Conservation (phyloP, 2,329 filamentous ascomycete genomes). For the Cladosporium sphaerospermum region DNA sequence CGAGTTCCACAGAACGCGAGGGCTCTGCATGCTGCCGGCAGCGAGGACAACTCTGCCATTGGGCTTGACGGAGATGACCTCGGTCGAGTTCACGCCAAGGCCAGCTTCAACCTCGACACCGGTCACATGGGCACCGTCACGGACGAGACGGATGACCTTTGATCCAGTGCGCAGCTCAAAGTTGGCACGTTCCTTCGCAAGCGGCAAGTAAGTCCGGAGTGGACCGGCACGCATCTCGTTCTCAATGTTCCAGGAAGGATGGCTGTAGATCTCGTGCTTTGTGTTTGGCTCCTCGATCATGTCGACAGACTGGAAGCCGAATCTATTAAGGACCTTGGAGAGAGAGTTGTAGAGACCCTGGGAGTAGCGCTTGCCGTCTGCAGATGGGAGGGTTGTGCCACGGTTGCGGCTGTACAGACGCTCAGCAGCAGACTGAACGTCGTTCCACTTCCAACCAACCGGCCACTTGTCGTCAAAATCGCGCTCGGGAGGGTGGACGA, state of each 20-base stretch:
- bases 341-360: slow-evolving; percentile 61
- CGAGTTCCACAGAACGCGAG: slow-evolving; percentile 62
- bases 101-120: slow-evolving; percentile 56
- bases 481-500: slow-evolving; percentile 59
- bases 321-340: slow-evolving; percentile 50
- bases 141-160: slow-evolving; percentile 58
- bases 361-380: slow-evolving; percentile 60
- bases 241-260: slow-evolving; percentile 61
- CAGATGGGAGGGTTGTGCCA: slow-evolving; percentile 60
- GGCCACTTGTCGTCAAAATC: slow-evolving; percentile 73
- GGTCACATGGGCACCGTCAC: slow-evolving; percentile 55
- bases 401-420: slow-evolving; percentile 63
- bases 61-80: slow-evolving; percentile 50
- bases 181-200: slow-evolving; percentile 53
- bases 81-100: slow-evolving; percentile 51
- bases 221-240: slow-evolving; percentile 63
- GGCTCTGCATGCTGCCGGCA: slow-evolving; percentile 61
- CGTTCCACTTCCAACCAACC: slow-evolving; percentile 59
- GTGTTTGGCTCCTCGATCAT: slow-evolving; percentile 53
- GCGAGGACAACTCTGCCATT: slow-evolving; percentile 61
- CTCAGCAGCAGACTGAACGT: slow-evolving; percentile 54
- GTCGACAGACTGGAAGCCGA: slow-evolving; percentile 58
- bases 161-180: slow-evolving; percentile 65
- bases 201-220: slow-evolving; percentile 63
- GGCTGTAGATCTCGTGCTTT: slow-evolving; percentile 61